Evolutionary conservation across 352 stramenopile species (phyloP), one percentile per base, ranked within the genome.

Genomic region (Globisporangium parvum): DNA sequence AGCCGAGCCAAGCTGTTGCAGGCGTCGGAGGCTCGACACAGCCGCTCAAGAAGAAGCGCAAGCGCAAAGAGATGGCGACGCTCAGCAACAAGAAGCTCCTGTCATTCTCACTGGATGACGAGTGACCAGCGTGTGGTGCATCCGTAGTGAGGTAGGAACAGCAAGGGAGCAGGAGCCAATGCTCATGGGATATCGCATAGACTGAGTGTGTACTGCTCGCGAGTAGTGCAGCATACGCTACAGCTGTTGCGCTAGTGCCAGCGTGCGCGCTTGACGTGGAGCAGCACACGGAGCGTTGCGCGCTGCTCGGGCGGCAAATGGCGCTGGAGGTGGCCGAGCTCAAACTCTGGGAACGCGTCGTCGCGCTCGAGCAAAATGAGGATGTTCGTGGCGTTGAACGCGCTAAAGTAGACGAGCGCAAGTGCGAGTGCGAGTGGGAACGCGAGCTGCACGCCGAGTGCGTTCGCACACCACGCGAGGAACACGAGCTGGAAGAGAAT

Each of bases 61-160:
- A 93, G 55, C 77, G 74, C 20, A 77, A 75, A 57, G 66, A 82
- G 39, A 49, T 52, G 23, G 66, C 53, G 18, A 77, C 64, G 37
- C 61, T 91, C n/a, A 82, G 63, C 54, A 88, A 91, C 67, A 85
- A 84, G 60, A 90, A 86, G 53, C 59, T 93, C 44, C 57, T 93
- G 8, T 93, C 80, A 18, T 93, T 93, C 57, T 91, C 80, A 14
- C 86, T 91, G 70, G 80, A 93, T 37, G 75, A 91, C 54, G 79
- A 90, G 69, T 73, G 42, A 57, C 11, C 15, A 20, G 3, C 18
- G 12, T 11, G 11, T 12, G 21, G 17, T 3, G 24, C 20, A 52
- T 9, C 10, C 3, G 12, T 28, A 23, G 20, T 45, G 31, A 37
- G 31, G 31, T 37, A 37, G 31, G 31, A 37, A 10, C 10, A 37